Evolutionary conservation across 257 asterid species (phyloP), one percentile per base, ranked within the genome.

Genomic region (Prunella vulgaris): DNA sequence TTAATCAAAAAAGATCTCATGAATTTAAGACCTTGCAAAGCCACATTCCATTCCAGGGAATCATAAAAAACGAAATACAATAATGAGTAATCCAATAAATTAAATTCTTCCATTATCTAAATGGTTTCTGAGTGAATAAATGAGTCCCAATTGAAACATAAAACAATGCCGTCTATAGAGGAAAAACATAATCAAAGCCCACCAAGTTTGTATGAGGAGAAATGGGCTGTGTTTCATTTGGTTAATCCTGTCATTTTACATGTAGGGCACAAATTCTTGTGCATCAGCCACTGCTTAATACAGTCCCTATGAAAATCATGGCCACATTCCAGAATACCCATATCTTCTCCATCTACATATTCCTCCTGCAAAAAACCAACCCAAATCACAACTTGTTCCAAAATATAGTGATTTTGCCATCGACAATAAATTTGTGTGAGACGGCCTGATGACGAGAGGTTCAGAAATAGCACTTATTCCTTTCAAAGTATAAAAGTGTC

Each of bases 241-340:
- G 78, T 64, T 66, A 85, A 74, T 33, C 88, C 92, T 0, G 86
- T 73, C n/a, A 77, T 84, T 79, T 87, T 87, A 65, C 92, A 87
- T 58, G 85, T 82, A 44, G 95, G 90, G 77, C 95, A 85, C 61
- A 81, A 14, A 64, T 87, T 87, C 74, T 87, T 87, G n/a, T 70
- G 92, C 82, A 74, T 58, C 28, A 87, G 85, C 95, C 95, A 85
- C 58, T 85, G 84, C 38, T 81, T 87, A 27, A 87, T 77, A 69
- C 95, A 87, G 40, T 79, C 85, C 7, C 33, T 60, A 9, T 87
- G 95, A 64, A 83, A 85, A 62, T 77, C 82, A 66, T 87, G 95
- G 20, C 85, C 86, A 37, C 92, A 87, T 10, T 85, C 89, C 69
- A 87, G 67, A n/a, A 63, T 75, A 33, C 95, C 95, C 20, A 85